Evolutionary conservation across 306 rosid species (phyloP), one percentile per base, ranked within the genome.

Genomic region (Lablab purpureus): DNA sequence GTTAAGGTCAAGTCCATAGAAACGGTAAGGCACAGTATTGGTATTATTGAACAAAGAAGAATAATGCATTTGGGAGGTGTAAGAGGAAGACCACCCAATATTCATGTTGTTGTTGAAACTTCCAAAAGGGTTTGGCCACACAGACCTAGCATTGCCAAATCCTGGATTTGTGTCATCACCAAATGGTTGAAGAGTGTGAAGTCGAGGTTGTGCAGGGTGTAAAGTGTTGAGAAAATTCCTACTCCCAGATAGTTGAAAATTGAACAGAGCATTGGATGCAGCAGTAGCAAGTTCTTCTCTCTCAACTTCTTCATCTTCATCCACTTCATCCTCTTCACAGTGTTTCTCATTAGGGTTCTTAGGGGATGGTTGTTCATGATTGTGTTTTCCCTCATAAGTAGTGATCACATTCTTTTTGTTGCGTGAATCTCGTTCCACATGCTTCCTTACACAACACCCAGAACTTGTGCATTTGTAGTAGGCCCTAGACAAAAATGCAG

Each of bases 381-480:
- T 90, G 78, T 92, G 97, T 51, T 82, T 87, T 41, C 95, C 97
- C 74, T 90, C 95, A 1, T 92, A 92, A 15, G 95, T 86, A 50
- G 88, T 85, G 11, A 89, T 76, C 5, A 92, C 88, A 50, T 47
- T 83, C 81, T 85, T 90, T 52, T 69, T 51, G 80, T 90, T 72
- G 70, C 63, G 43, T 0, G 89, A 74, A 58, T 92, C 92, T 67
- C 95, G 85, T 80, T 92, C 93, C 72, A 90, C 93, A 25, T 90
- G 97, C 78, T 92, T 92, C 87, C 88, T 84, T 4, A 86, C 93
- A 0, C 10, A 3, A 79, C 97, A 92, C 18, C 89, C 92, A 19
- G 83, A 85, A 81, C 86, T 76, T 2, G 86, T 86, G 84, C 97
- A 92, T 77, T 82, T 92, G 84, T 90, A 92, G 83, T 92, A 92